phyloP scores from a whole-genome alignment of 2,329 filamentous ascomycete genomes.

The Fusarium caatingaense region DNA sequence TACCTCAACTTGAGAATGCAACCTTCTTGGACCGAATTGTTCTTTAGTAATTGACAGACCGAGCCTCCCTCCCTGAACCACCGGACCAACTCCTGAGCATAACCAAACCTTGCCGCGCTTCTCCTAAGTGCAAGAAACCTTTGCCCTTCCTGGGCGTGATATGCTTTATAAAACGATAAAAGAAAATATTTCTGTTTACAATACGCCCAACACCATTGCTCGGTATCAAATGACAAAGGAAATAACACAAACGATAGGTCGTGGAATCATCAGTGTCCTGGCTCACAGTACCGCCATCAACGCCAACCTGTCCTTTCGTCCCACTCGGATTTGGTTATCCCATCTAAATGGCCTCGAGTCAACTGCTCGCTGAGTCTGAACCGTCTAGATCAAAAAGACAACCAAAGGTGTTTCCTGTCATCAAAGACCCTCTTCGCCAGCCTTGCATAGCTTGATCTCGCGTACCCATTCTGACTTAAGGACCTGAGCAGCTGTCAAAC shows the following conservation, averaged over 20 bases:
- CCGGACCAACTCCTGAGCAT: slow-evolving; percentile 15
- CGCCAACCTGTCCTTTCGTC: slow-evolving; percentile 30
- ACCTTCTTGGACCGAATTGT: slow-evolving; percentile 17
- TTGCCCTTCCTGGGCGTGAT: slow-evolving; percentile 21
- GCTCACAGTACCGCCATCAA: slow-evolving; percentile 20
- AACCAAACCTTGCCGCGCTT: slow-evolving; percentile 22
- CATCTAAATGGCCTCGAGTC: slow-evolving; percentile 18
- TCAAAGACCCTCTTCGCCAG: slow-evolving; percentile 93
- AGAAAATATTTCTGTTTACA: slow-evolving; percentile 41
- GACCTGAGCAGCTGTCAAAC: slow-evolving; percentile 95
- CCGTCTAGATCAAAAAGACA: background rate
- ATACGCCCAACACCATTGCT: slow-evolving; percentile 52
- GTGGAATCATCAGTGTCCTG: slow-evolving; percentile 43
- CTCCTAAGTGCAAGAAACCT: slow-evolving; percentile 21
- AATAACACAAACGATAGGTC: slow-evolving; percentile 41
- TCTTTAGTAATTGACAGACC: slow-evolving; percentile 19
- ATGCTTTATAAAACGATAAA: slow-evolving; percentile 26
- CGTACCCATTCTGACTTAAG: slow-evolving; percentile 99
- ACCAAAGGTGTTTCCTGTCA: background rate
- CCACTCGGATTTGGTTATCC: slow-evolving; percentile 16
- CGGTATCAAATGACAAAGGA: slow-evolving; percentile 45
- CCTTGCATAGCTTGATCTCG: slow-evolving; percentile 96
- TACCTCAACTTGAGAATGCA: slow-evolving; percentile 34
- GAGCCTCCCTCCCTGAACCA: slow-evolving; percentile 29
- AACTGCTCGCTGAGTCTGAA: slow-evolving; percentile 10